Percentiles rank a stretch among this genome's conserved stretches.
Evolutionary conservation across 106 monocot species (phyloP).

Genomic region (Allium cepa): DNA sequence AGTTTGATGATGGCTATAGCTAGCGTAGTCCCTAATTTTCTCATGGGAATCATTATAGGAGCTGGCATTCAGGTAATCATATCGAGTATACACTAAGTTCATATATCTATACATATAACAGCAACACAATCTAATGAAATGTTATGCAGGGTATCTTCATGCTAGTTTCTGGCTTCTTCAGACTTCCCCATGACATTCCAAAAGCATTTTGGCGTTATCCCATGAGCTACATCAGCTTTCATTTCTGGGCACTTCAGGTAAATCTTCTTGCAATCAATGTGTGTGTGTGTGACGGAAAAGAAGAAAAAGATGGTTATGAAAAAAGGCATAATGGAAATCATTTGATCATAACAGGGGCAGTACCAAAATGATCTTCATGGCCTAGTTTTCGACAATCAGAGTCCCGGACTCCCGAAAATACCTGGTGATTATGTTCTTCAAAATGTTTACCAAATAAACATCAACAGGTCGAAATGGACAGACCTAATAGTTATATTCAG

Average conservation of each 20-base stretch:
- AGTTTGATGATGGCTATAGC: constrained; percentile 91
- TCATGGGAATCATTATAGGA: constrained; percentile 81
- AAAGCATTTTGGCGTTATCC: constrained; percentile 88
- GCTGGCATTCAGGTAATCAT: constrained; percentile 69
- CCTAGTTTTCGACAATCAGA: constrained; percentile 46
- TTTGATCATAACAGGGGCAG: constrained; percentile 30
- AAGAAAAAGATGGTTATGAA: no score
- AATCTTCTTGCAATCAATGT: not conserved
- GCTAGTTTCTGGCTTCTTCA: constrained; percentile 81
- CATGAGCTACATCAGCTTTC: constrained; percentile 87
- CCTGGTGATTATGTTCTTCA: constrained; percentile 50
- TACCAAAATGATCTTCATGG: constrained; percentile 61
- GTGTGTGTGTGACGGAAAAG: no score
- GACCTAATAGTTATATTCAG: constrained; percentile 47
- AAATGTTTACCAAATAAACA: constrained; percentile 54
- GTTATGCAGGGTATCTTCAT: constrained; percentile 79
- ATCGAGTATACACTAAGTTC: not conserved
- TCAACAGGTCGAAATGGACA: constrained; percentile 53
- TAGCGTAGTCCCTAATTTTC: constrained; percentile 77
- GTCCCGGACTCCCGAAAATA: constrained; percentile 40
- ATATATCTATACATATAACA: not conserved
- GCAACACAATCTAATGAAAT: not conserved
- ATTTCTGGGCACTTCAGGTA: constrained; percentile 83
- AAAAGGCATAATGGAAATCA: no score
- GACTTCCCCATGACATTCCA: constrained; percentile 83